These are phyloP conservation scores for Simmondsia chinensis DNA, from an alignment of 148 eudicot species.

Conservation along the genomic window DNA sequence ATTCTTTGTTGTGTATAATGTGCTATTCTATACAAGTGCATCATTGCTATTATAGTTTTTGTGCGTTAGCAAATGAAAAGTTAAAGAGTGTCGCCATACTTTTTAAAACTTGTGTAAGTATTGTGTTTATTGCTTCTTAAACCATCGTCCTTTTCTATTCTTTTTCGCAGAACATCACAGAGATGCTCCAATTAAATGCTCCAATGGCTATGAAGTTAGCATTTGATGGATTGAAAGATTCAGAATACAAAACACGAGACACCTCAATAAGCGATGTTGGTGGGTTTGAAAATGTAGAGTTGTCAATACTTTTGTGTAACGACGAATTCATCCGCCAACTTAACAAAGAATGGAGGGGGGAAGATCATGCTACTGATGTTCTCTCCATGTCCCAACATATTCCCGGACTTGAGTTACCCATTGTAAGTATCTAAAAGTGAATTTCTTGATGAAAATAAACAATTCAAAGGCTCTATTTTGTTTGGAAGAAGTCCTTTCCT, in stretches of 20 bases:
- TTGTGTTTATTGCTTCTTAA: no score
- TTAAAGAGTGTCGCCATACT: no score
- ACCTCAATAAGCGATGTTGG: constrained; percentile 47
- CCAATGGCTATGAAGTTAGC: constrained; percentile 89
- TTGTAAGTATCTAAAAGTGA: constrained; percentile 36
- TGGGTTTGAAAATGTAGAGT: constrained; percentile 59
- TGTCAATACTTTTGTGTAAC: constrained; percentile 84
- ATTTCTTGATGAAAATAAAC: constrained; percentile 2
- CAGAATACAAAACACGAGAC: constrained; percentile 72
- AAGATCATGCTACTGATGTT: constrained; percentile 93
- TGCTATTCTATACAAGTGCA: no score
- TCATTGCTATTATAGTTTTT: no score
- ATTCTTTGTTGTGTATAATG: no score
- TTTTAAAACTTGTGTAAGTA: no score
- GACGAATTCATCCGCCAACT: constrained; percentile 71
- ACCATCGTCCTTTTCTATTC: neutral
- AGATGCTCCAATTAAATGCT: constrained; percentile 74
- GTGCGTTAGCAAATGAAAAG: no score
- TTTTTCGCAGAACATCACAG: constrained; percentile 60
- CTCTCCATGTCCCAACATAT: constrained; percentile 96
- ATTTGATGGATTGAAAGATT: constrained; percentile 50
- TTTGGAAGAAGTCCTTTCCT: no score
- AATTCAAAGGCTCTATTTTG: no score
- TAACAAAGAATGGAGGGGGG: constrained; percentile 93
- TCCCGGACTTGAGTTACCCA: constrained; percentile 73